Evolutionary conservation across 371 early-diverging fungal genomes (phyloP), one percentile per base, ranked within the genome.

Genomic region (Sporodiniella umbellata): DNA sequence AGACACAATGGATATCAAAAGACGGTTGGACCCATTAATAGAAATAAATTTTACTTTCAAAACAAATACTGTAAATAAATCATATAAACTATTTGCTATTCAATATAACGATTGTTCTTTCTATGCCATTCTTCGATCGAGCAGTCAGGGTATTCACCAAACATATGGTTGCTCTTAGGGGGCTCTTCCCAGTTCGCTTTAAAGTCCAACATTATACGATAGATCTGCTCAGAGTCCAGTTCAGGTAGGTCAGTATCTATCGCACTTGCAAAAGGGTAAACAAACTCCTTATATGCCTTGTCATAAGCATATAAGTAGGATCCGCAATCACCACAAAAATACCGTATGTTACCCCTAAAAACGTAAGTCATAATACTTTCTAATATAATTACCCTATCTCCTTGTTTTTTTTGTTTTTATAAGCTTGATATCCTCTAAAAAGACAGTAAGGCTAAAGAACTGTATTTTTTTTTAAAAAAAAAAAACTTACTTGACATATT

Each of bases 81-180:
- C n/a, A n/a, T n/a, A n/a, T n/a, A n/a, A n/a, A n/a, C n/a, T n/a
- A n/a, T n/a, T n/a, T n/a, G n/a, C 30, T 45, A 30, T 28, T 45
- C 45, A 48, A 55, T 30, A 26, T 31, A 56, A 14, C 40, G 22
- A 0, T 44, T 43, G 19, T 48, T 53, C 1, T 54, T 15, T 45
- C 66, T 74, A 39, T 77, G 78, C 78, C 78, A 77, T 3, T 67
- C 60, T 21, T 71, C 72, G 10, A 77, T 28, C 21, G 78, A 73
- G 3, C 53, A 45, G 46, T 69, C 61, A 14, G 74, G 72, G 45
- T 77, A 73, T 17, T 64, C 60, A 1, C 45, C 33, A 51, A 67
- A 77, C 3, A 45, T 52, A 1, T 49, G 22, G 15, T 25, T 17
- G 28, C 30, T 33, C 2, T 42, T 43, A 8, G 33, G 23, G 8